phyloP scores from a whole-genome alignment of 768 basidiomycete genomes.

The Punctularia strigosozonata region DNA sequence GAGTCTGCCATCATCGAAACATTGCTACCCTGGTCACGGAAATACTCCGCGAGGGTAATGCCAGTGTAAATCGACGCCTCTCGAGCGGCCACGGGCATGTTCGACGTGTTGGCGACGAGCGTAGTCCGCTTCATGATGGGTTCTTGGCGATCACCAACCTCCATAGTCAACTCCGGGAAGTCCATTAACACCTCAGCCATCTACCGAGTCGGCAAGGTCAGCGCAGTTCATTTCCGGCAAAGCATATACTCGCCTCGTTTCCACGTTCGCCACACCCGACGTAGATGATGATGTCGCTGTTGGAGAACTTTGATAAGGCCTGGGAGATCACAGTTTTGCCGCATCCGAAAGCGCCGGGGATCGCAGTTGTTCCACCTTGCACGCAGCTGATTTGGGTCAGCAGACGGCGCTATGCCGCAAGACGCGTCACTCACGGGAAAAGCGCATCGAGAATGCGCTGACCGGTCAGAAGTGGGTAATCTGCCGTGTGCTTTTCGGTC shows the following conservation, averaged over 20 bases:
- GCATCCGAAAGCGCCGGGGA: conserved; percentile 98
- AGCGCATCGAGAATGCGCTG: conserved; percentile 95
- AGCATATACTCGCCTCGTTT: conserved; percentile 56
- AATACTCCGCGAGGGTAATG: conserved; percentile 97
- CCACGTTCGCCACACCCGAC: conserved; percentile 99
- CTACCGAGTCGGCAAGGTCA: conserved; percentile 21
- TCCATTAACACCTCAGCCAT: conserved; percentile 99
- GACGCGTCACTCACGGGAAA: conserved; percentile 62
- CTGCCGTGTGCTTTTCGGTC: conserved; percentile 88
- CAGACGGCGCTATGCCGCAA: neutral
- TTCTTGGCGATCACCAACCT: conserved; percentile 84
- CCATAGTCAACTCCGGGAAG: conserved; percentile 92
- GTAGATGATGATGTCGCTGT: conserved; percentile 98
- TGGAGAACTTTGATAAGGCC: conserved; percentile 96
- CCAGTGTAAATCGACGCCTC: conserved; percentile 99
- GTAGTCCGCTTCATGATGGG: conserved; percentile 99
- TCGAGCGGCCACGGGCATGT: conserved; percentile 99
- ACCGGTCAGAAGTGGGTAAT: conserved; percentile 87
- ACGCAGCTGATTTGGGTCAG: conserved; percentile 53
- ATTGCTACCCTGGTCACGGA: conserved; percentile 96
- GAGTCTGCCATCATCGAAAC: conserved; percentile 99
- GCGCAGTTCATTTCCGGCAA: neutral
- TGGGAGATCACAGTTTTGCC: conserved; percentile 99
- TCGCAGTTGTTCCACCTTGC: conserved; percentile 92
- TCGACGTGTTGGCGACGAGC: conserved; percentile 97